Percentiles rank a stretch among this genome's conserved stretches.
These are phyloP conservation scores for Crucihimalaya himalaica DNA, from an alignment of 345 rosid genomes.

Conservation along the genomic window DNA sequence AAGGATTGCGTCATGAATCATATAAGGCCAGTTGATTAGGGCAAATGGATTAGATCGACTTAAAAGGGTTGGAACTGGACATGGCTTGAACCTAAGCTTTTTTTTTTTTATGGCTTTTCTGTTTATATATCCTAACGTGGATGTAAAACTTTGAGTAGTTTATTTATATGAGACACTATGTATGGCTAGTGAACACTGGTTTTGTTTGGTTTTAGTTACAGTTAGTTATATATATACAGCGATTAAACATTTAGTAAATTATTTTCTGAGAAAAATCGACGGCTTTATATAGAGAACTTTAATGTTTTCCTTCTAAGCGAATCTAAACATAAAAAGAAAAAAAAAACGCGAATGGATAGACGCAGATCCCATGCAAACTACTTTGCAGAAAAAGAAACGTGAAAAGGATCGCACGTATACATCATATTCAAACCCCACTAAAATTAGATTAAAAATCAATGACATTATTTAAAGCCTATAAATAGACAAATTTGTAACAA, in stretches of 20 bases:
- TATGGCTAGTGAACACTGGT: background rate
- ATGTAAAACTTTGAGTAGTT: background rate
- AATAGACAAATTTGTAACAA: background rate
- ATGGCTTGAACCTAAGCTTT: slow-evolving; percentile 14
- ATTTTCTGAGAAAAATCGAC: background rate
- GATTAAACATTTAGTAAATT: background rate
- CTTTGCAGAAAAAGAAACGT: slow-evolving; percentile 30
- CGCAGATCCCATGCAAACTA: slow-evolving; percentile 36
- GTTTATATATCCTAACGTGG: slow-evolving; percentile 8
- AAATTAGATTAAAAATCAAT: background rate
- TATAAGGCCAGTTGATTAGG: slow-evolving; percentile 24
- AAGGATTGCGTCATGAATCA: slow-evolving; percentile 37
- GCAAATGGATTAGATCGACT: slow-evolving; percentile 36
- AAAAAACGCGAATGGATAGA: slow-evolving; percentile 17
- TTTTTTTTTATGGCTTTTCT: slow-evolving; percentile 23
- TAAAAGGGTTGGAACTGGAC: slow-evolving; percentile 11
- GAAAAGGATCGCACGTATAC: slow-evolving; percentile 38
- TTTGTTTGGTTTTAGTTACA: background rate
- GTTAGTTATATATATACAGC: background rate
- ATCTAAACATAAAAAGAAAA: background rate
- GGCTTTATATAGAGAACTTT: no score
- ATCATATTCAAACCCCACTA: slow-evolving; percentile 22
- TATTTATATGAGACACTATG: background rate
- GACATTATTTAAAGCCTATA: background rate
- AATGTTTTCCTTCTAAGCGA: background rate